These are phyloP conservation scores for Dothidotthia symphoricarpi DNA, from an alignment of 2,329 filamentous ascomycete genomes.

Conservation along the genomic window DNA sequence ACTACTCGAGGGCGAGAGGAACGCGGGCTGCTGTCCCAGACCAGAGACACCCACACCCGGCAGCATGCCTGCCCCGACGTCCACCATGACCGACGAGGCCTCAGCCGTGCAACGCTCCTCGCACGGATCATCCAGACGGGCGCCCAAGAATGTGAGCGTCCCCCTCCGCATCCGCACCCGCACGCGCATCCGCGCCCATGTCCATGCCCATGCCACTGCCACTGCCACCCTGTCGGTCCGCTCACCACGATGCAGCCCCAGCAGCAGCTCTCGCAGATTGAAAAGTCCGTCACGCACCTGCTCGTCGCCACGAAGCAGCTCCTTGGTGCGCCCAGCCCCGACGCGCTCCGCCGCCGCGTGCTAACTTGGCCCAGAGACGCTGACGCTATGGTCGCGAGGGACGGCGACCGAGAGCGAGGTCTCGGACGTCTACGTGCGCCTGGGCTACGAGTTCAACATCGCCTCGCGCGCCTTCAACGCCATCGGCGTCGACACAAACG, in stretches of 20 bases:
- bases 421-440: constrained; percentile 93
- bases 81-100: constrained; percentile 28
- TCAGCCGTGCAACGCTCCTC: constrained; percentile 30
- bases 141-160: constrained; percentile 39
- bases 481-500: constrained; percentile 92
- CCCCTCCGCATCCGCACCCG: constrained; percentile 8
- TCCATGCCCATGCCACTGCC: constrained; percentile 3
- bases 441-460: constrained; percentile 99
- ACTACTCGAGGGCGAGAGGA: too few species aligned
- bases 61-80: too few species aligned
- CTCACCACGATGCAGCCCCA: constrained; percentile 54
- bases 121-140: constrained; percentile 49
- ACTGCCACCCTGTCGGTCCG: too few species aligned
- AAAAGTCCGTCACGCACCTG: constrained; percentile 91
- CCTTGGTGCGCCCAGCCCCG: constrained; percentile 47
- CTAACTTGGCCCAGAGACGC: constrained; percentile 61
- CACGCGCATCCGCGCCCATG: background rate
- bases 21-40: too few species aligned
- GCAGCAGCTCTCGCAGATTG: constrained; percentile 88
- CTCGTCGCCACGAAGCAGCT: constrained; percentile 97
- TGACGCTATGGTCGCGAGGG: constrained; percentile 95
- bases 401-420: constrained; percentile 91
- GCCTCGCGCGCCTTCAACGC: constrained; percentile 94
- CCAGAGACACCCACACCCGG: constrained; percentile 7
- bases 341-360: too few species aligned